Conservation (phyloP, 2,329 filamentous ascomycete genomes). For the Cercospora nicotianae region DNA sequence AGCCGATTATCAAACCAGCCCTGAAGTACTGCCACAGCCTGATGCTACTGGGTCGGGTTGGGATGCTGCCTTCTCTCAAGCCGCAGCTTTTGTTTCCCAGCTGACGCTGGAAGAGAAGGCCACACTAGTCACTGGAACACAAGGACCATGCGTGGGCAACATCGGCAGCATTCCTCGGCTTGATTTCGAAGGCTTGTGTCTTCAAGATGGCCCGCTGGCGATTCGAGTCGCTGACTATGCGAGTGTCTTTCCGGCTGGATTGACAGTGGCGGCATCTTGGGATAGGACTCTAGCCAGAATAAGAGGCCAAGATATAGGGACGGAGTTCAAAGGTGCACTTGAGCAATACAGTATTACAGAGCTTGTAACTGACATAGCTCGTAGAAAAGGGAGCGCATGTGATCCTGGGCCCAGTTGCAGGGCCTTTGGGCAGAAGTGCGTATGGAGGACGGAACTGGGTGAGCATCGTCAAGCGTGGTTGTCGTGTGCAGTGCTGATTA, state of each 20-base stretch:
- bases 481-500: neutral
- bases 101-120: slow-evolving; percentile 39
- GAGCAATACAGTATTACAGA: neutral
- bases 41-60: slow-evolving; percentile 36
- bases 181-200: slow-evolving; percentile 74
- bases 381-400: slow-evolving; percentile 68
- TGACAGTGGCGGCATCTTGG: slow-evolving; percentile 88
- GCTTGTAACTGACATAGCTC: neutral
- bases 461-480: neutral
- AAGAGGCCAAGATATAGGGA: slow-evolving; percentile 70
- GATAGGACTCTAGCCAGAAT: slow-evolving; percentile 70
- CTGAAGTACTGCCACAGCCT: slow-evolving; percentile 21
- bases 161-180: slow-evolving; percentile 49
- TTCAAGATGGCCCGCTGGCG: slow-evolving; percentile 85
- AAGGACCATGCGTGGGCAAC: slow-evolving; percentile 41
- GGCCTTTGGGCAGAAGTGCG: slow-evolving; percentile 77
- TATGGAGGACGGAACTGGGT: slow-evolving; percentile 86
- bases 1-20: slow-evolving; percentile 2
- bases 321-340: slow-evolving; percentile 58
- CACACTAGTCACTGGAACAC: slow-evolving; percentile 34
- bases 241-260: slow-evolving; percentile 81
- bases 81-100: slow-evolving; percentile 36
- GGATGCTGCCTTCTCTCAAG: slow-evolving; percentile 35
- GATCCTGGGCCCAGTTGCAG: slow-evolving; percentile 78
- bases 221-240: slow-evolving; percentile 78